Evolutionary conservation across 176 grass and related monocot genomes (phyloP).

Genomic region (Dactylis glomerata): DNA sequence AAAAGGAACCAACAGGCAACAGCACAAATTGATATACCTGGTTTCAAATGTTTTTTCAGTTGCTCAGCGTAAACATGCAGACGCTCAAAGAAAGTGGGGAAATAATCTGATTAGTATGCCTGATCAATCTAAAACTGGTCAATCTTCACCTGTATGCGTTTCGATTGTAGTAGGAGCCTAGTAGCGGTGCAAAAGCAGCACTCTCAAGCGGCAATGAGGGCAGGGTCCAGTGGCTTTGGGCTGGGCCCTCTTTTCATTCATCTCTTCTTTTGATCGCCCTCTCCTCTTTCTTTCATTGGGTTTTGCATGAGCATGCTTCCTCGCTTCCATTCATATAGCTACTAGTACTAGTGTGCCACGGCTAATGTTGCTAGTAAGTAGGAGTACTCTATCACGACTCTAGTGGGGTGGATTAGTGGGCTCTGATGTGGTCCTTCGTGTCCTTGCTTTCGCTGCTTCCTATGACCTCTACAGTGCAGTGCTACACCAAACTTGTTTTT

Average conservation of each 20-base stretch:
- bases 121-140: conserved; percentile 23
- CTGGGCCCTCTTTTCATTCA: conserved; percentile 1
- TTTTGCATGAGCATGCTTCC: conserved; percentile 44
- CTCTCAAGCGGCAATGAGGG: neutral
- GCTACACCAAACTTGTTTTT: conserved; percentile 16
- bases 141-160: neutral
- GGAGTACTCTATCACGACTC: neutral
- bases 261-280: conserved; percentile 44
- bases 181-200: conserved; percentile 1
- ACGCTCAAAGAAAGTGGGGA: neutral
- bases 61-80: too few relatives aligned
- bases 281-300: conserved; percentile 34
- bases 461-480: conserved; percentile 23
- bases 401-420: neutral
- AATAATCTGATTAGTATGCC: neutral
- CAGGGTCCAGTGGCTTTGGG: conserved; percentile 28
- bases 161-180: neutral
- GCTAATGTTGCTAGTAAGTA: neutral
- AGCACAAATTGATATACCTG: neutral
- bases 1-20: neutral
- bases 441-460: conserved; percentile 51
- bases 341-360: neutral
- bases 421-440: conserved; percentile 22
- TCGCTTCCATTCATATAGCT: neutral
- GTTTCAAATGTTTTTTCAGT: too few relatives aligned